A percentile compares a stretch with the other conserved stretches of the same genome.
These are phyloP conservation scores for Ceratocystis lukuohia DNA, from an alignment of 2,329 filamentous ascomycete genomes.

Conservation along the genomic window DNA sequence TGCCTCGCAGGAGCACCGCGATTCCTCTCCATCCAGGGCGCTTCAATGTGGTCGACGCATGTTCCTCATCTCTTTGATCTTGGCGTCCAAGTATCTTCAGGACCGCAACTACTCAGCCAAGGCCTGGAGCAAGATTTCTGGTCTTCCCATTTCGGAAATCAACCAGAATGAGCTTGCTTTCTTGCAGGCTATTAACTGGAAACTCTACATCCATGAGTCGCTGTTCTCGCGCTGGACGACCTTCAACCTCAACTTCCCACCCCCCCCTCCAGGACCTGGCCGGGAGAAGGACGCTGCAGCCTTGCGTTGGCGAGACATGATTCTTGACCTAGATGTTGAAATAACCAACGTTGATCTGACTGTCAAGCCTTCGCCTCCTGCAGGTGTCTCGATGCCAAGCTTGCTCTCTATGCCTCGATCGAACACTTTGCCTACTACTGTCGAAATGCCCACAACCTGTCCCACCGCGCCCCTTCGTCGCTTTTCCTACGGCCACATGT, in stretches of 20 bases:
- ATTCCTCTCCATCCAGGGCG: conserved; percentile 58
- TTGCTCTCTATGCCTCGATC: conserved; percentile 8
- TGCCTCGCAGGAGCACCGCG: conserved; percentile 69
- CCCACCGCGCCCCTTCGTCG: conserved; percentile 29
- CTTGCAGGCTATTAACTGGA: conserved; percentile 80
- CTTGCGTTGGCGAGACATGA: conserved; percentile 43
- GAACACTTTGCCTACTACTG: conserved; percentile 1
- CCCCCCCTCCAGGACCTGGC: conserved; percentile 49
- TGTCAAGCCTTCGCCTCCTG: conserved; percentile 2
- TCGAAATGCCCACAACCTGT: not conserved
- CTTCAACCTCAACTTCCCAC: conserved; percentile 74
- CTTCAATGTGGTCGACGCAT: conserved; percentile 93
- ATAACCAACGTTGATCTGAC: conserved; percentile 41
- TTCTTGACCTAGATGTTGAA: conserved; percentile 42
- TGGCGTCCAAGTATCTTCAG: conserved; percentile 95
- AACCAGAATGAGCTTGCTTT: conserved; percentile 95
- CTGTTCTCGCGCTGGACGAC: conserved; percentile 90
- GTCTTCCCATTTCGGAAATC: conserved; percentile 84
- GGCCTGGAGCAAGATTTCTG: conserved; percentile 98
- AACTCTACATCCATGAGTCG: conserved; percentile 79
- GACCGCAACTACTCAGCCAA: conserved; percentile 95
- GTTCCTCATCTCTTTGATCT: conserved; percentile 87
- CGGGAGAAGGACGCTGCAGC: conserved; percentile 24
- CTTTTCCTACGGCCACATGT: conserved; percentile 25
- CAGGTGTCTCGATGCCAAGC: not conserved